Conservation (phyloP, 2,329 filamentous ascomycete genomes). For the Anthostomella pinea region DNA sequence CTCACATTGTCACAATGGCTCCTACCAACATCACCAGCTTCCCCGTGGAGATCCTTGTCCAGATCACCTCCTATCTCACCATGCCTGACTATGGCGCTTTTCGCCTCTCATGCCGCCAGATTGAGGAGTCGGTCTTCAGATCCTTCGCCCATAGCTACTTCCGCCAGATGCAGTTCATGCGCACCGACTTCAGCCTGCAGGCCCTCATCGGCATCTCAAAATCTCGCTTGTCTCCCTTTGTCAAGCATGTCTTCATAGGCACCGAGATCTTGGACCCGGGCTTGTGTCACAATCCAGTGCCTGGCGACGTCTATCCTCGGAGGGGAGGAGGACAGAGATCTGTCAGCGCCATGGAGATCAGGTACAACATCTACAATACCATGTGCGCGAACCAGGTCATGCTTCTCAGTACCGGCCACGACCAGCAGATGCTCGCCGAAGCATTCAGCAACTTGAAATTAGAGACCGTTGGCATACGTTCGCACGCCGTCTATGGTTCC, state of each 20-base stretch:
- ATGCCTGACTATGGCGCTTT: conserved; percentile 52
- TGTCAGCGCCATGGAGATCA: neutral
- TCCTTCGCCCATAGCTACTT: conserved; percentile 61
- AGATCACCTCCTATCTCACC: conserved; percentile 48
- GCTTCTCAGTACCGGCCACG: conserved; percentile 7
- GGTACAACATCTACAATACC: conserved; percentile 6
- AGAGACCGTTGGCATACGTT: conserved; percentile 5
- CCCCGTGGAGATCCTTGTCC: conserved; percentile 55
- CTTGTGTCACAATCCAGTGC: neutral
- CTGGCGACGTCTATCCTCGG: neutral
- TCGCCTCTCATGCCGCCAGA: conserved; percentile 51
- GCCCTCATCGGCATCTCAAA: conserved; percentile 27
- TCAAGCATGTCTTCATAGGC: conserved; percentile 11
- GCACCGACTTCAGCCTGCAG: conserved; percentile 50
- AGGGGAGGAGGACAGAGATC: no score
- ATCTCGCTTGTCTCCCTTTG: conserved; percentile 13
- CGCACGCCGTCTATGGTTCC: neutral
- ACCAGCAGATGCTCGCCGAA: conserved; percentile 12
- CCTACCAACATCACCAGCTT: conserved; percentile 28
- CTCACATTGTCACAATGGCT: conserved; percentile 5
- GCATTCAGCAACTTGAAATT: conserved; percentile 17
- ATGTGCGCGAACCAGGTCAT: conserved; percentile 7
- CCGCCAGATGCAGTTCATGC: conserved; percentile 61
- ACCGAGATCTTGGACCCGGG: conserved; percentile 2
- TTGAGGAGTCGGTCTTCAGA: conserved; percentile 52